A percentile compares a stretch with the other conserved stretches of the same genome.
phyloP scores from a whole-genome alignment of 768 basidiomycete species.

The Kondoa malvinella region DNA sequence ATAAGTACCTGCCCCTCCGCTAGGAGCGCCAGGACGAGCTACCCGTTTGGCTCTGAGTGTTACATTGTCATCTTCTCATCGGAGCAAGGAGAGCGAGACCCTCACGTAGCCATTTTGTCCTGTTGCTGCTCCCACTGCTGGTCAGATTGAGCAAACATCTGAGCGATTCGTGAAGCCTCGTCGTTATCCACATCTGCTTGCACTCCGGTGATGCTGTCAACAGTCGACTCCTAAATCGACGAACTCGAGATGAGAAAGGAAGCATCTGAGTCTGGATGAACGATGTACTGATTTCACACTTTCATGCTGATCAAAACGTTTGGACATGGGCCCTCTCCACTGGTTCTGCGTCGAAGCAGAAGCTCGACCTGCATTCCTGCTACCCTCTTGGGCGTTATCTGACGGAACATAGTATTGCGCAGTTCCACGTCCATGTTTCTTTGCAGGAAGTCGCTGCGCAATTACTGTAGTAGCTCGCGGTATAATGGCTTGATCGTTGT shows the following conservation, averaged over 20 bases:
- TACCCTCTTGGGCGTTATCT: constrained; percentile 28
- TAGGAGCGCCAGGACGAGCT: constrained; percentile 41
- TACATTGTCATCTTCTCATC: not conserved
- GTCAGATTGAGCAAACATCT: constrained; percentile 88
- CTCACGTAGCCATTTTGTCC: constrained; percentile 98
- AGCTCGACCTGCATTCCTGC: constrained; percentile 21
- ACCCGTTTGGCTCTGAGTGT: constrained; percentile 18
- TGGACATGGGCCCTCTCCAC: constrained; percentile 11
- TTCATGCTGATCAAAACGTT: constrained; percentile 15
- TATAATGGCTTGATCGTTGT: constrained; percentile 73
- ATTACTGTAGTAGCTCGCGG: constrained; percentile 88
- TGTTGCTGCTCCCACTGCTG: constrained; percentile 97
- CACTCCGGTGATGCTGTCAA: constrained; percentile 9
- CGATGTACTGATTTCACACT: not conserved
- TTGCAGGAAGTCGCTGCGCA: constrained; percentile 72
- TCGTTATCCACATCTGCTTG: constrained; percentile 41
- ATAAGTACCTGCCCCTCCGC: constrained; percentile 47
- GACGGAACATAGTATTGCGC: constrained; percentile 34
- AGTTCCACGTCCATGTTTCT: constrained; percentile 32
- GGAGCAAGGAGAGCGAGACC: constrained; percentile 24
- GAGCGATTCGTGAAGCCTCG: constrained; percentile 89
- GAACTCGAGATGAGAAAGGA: no score
- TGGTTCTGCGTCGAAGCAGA: constrained; percentile 25
- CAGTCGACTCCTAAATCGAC: not conserved
- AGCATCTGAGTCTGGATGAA: not conserved